phyloP scores from a whole-genome alignment of 2,329 filamentous ascomycete genomes.

The Colletotrichum orbiculare region DNA sequence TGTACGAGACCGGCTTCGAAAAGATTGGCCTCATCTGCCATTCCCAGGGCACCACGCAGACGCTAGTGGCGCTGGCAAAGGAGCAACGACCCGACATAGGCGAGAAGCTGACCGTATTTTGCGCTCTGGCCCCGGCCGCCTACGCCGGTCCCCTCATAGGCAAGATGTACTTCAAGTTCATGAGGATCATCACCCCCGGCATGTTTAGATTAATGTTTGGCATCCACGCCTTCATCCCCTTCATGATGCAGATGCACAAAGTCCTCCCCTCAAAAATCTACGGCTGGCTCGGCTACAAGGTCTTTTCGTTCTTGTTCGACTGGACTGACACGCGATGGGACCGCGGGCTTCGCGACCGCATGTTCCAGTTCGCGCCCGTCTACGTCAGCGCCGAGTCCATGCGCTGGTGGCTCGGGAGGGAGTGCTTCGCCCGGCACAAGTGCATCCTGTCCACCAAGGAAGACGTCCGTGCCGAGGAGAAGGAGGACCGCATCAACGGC shows the following conservation, averaged over 20 bases:
- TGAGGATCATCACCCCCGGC: conserved; percentile 79
- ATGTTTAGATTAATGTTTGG: conserved; percentile 88
- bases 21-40: conserved; percentile 88
- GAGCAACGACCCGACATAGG: conserved; percentile 89
- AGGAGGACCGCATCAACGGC: conserved; percentile 63
- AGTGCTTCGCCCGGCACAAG: conserved; percentile 82
- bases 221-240: conserved; percentile 91
- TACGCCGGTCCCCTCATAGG: conserved; percentile 89
- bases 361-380: conserved; percentile 93
- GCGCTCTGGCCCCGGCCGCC: conserved; percentile 87
- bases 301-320: conserved; percentile 89
- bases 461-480: conserved; percentile 71
- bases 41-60: conserved; percentile 91
- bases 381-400: conserved; percentile 91
- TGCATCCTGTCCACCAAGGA: conserved; percentile 87
- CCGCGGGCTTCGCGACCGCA: conserved; percentile 77
- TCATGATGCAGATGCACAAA: conserved; percentile 88
- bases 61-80: conserved; percentile 87
- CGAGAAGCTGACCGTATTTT: conserved; percentile 87
- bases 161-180: conserved; percentile 92
- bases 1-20: conserved; percentile 83
- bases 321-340: conserved; percentile 93
- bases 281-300: conserved; percentile 84
- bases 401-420: conserved; percentile 93
- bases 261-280: conserved; percentile 75